A percentile compares a stretch with the other conserved stretches of the same genome.
phyloP scores from a whole-genome alignment of 768 basidiomycete genomes.

The Xanthoconium stramineum region DNA sequence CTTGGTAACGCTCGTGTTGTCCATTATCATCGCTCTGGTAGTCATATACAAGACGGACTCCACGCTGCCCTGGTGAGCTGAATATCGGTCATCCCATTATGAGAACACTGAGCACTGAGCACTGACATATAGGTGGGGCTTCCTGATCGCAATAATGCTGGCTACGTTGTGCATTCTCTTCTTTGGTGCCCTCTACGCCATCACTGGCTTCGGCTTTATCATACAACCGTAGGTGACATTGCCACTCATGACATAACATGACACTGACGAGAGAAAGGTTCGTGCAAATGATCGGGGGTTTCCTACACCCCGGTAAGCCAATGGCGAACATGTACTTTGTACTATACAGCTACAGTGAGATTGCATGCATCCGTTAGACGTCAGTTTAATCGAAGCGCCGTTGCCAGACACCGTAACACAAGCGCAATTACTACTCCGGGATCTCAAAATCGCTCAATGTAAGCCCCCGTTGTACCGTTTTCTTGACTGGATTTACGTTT shows the following conservation, averaged over 20 bases:
- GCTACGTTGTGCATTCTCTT: constrained; percentile 52
- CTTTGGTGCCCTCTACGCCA: constrained; percentile 52
- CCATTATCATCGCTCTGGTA: constrained; percentile 50
- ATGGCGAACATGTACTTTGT: constrained; percentile 44
- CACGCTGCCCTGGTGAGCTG: constrained; percentile 47
- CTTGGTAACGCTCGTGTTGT: constrained; percentile 19
- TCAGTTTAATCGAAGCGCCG: constrained; percentile 35
- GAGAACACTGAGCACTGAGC: background rate
- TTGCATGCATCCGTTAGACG: constrained; percentile 23
- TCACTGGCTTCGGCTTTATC: constrained; percentile 36
- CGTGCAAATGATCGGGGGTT: constrained; percentile 38
- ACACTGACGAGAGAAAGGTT: constrained; percentile 18
- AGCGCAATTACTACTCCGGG: constrained; percentile 50
- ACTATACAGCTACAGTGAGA: constrained; percentile 47
- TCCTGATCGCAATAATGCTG: constrained; percentile 49
- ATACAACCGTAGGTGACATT: constrained; percentile 24
- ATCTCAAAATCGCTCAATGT: constrained; percentile 39
- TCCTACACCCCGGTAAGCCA: constrained; percentile 36
- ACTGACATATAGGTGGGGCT: constrained; percentile 37
- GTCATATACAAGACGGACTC: constrained; percentile 53
- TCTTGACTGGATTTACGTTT: constrained; percentile 37
- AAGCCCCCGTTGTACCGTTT: background rate
- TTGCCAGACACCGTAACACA: constrained; percentile 49
- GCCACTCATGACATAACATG: background rate
- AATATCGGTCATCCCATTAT: background rate